Conservation (phyloP, 495 filamentous ascomycete species). For the Annulohypoxylon bovei region DNA sequence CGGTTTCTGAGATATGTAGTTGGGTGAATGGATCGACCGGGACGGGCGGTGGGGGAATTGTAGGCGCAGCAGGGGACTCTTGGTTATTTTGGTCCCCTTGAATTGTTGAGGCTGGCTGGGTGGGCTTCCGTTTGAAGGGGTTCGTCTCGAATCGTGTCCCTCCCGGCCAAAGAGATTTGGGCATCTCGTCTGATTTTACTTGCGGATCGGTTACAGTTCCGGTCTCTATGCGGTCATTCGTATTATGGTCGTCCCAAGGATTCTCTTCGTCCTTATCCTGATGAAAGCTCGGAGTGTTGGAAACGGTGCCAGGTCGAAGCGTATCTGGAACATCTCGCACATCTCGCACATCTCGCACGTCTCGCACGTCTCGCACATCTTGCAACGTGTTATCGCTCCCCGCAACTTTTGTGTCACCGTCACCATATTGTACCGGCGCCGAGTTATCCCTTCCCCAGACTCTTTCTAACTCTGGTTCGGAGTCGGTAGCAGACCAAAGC, state of each 20-base stretch:
- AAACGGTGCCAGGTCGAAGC: slow-evolving; percentile 35
- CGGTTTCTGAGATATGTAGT: slow-evolving; percentile 51
- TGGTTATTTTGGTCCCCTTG: slow-evolving; percentile 14
- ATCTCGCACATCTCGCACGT: no score
- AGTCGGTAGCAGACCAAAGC: slow-evolving; percentile 48
- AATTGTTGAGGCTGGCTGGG: slow-evolving; percentile 24
- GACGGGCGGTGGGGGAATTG: slow-evolving; percentile 28
- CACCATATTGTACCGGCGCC: slow-evolving; percentile 16
- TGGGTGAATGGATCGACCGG: slow-evolving; percentile 49
- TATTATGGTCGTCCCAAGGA: slow-evolving; percentile 39
- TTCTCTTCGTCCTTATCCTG: slow-evolving; percentile 44
- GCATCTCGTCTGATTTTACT: slow-evolving; percentile 42
- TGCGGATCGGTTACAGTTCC: slow-evolving; percentile 32
- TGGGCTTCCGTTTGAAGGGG: slow-evolving; percentile 61
- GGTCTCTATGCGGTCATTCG: slow-evolving; percentile 14
- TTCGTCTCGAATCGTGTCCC: slow-evolving; percentile 57
- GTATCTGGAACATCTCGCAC: slow-evolving; percentile 40
- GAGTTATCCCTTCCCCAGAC: slow-evolving; percentile 48
- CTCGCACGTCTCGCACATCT: no score
- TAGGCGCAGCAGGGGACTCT: slow-evolving; percentile 1
- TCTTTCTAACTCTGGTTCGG: slow-evolving; percentile 47
- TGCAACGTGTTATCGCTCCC: slow-evolving; percentile 26
- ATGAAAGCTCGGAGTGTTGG: slow-evolving; percentile 24
- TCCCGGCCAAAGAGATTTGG: slow-evolving; percentile 49
- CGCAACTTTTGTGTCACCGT: slow-evolving; percentile 10